Base-by-base conservation (phyloP, 2,329 filamentous ascomycete genomes). In the Pestalotiopsis sp. region DNA sequence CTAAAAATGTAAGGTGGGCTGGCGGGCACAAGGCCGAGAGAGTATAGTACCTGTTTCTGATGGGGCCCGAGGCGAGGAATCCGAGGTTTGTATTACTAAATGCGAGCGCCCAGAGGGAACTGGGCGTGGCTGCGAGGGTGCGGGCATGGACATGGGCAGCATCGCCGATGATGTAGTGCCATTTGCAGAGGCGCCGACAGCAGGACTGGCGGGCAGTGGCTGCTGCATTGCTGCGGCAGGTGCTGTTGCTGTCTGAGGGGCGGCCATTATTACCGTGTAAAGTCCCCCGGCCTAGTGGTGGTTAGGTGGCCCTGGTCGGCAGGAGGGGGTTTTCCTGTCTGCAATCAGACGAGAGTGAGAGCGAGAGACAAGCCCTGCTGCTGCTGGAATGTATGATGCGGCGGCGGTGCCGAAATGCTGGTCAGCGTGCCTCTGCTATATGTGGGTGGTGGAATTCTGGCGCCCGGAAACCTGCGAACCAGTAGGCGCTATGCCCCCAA, bases 181-280 rank as follows among this genome's bases (percentile, higher is more conserved):
- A 38, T 27, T 17, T 23, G 57, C n/a, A 20, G 45, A 17, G 45
- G 14, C 17, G 17, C 45, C 45, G 17, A 52, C n/a, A n/a, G 45
- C 45, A n/a, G 45, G 20, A 52, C 17, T 52, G 45, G 45, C 17
- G 59, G 59, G 59, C 25, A 62, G 36, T 40, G 59, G 25, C 59
- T 62, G 57, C 57, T 59, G 59, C 59, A 62, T 31, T 62, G 59
- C 59, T 62, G 59, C 45, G 45, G 38, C 25, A 25, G 36, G 20
- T 31, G 56, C 65, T 66, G 27, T 36, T 20, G n/a, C 25, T n/a
- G 36, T 56, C 45, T 60, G 65, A 66, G 65, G 56, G 65, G 56
- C 65, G 40, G 65, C 65, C 65, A 66, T 66, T 60, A 45, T 60
- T 66, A 56, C 65, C 65, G 65, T 41, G 25, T 66, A 66, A 41